Evolutionary conservation across 805 yeast genomes (phyloP).

Genomic region (Suhomyces vadensis): DNA sequence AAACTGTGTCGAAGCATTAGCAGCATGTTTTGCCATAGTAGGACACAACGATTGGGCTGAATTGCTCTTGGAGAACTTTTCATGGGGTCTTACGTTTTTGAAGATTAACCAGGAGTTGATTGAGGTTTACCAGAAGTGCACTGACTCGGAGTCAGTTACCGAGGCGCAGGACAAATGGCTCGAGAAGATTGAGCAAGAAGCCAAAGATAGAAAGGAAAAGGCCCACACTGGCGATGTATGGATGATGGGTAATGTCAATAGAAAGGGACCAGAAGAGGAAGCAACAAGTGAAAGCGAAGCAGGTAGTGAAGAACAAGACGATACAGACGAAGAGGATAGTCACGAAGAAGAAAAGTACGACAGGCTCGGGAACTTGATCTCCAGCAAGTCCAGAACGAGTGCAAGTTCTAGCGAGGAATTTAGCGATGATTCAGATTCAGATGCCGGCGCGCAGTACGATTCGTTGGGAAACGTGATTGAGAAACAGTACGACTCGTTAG

Average conservation of each 20-base stretch:
- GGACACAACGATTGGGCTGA: conserved; percentile 91
- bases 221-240: conserved; percentile 63
- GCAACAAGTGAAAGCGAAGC: conserved; percentile 12
- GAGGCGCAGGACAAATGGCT: conserved; percentile 77
- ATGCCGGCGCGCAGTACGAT: conserved; percentile 18
- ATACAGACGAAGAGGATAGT: conserved; percentile 16
- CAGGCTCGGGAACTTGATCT: conserved; percentile 24
- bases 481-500: background rate
- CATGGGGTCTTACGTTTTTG: conserved; percentile 92
- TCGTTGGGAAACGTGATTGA: conserved; percentile 25
- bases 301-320: conserved; percentile 3
- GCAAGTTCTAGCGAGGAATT: conserved; percentile 15
- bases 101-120: conserved; percentile 78
- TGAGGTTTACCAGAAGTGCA: conserved; percentile 72
- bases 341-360: conserved; percentile 16
- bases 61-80: conserved; percentile 70
- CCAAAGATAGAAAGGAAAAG: conserved; percentile 56
- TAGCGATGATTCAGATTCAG: conserved; percentile 13
- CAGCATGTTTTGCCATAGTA: conserved; percentile 94
- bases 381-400: conserved; percentile 11
- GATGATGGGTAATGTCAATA: conserved; percentile 77
- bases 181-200: conserved; percentile 64
- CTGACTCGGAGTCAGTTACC: conserved; percentile 73
- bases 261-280: conserved; percentile 25
- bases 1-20: conserved; percentile 96